phyloP scores from a whole-genome alignment of 2,329 filamentous ascomycete genomes.

The Amauroascus verrucosus region DNA sequence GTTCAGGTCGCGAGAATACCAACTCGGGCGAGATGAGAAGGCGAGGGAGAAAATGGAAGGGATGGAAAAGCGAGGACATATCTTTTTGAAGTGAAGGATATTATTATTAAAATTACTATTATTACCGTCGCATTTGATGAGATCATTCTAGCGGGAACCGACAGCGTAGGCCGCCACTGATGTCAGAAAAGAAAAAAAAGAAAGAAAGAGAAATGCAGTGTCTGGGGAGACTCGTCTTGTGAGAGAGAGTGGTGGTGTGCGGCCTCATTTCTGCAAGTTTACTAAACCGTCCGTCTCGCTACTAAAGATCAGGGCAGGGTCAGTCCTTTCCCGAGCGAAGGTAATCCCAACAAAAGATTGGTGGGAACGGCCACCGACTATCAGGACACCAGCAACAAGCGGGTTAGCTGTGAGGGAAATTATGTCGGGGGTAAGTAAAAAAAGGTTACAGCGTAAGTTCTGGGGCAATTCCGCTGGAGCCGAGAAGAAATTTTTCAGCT shows the following conservation, averaged over 20 bases:
- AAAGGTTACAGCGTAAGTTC: not conserved
- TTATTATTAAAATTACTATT: not conserved
- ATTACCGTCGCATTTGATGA: not conserved
- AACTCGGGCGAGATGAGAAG: not conserved
- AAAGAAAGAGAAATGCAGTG: no score
- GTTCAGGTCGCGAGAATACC: not conserved
- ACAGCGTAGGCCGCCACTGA: slow-evolving; percentile 4
- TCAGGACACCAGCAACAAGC: not conserved
- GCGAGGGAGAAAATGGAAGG: not conserved
- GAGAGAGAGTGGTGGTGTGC: not conserved
- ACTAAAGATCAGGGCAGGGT: not conserved
- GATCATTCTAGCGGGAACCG: not conserved
- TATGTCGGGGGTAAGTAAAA: not conserved
- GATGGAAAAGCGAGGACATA: no score
- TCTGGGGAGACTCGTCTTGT: not conserved
- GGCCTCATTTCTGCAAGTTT: not conserved
- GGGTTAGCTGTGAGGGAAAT: not conserved
- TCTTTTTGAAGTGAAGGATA: not conserved
- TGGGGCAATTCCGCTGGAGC: slow-evolving; percentile 2
- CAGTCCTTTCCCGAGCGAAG: not conserved
- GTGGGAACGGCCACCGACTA: slow-evolving; percentile 5
- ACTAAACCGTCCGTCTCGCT: not conserved
- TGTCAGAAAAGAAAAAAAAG: slow-evolving; percentile 4
- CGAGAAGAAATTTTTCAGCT: not conserved
- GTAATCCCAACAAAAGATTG: not conserved